Evolutionary conservation across 228 moss, liverwort and hornwort genomes (phyloP).

Genomic region (Sphagnum fallax): DNA sequence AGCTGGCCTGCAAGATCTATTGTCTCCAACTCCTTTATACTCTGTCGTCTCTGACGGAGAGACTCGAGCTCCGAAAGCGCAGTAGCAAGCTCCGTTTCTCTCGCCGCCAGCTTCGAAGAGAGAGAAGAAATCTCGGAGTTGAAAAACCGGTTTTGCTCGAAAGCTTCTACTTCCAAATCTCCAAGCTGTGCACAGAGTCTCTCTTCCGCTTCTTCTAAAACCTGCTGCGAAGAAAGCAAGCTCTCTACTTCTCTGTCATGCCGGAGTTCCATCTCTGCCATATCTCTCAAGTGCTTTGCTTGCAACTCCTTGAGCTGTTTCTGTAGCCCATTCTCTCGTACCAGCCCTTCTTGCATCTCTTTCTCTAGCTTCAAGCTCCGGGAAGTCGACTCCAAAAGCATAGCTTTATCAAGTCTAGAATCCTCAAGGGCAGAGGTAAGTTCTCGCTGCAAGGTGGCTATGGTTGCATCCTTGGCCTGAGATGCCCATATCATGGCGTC

Average conservation of each 20-base stretch:
- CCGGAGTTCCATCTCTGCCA: conserved; percentile 14
- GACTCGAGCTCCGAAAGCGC: conserved; percentile 16
- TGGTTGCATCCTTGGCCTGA: conserved; percentile 36
- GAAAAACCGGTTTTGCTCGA: conserved; percentile 29
- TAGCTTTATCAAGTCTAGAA: conserved; percentile 37
- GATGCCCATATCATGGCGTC: conserved; percentile 48
- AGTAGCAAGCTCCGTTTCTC: conserved; percentile 16
- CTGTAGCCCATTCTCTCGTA: conserved; percentile 19
- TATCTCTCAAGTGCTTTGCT: conserved; percentile 13
- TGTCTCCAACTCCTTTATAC: conserved; percentile 29
- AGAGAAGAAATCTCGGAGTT: conserved; percentile 21
- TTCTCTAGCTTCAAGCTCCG: conserved; percentile 42
- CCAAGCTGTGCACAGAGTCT: conserved; percentile 55
- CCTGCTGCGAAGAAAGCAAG: conserved; percentile 5
- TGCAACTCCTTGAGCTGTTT: conserved; percentile 30
- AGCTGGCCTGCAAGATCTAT: conserved; percentile 29
- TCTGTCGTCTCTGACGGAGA: conserved; percentile 11
- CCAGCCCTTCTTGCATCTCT: conserved; percentile 23
- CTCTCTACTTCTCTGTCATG: conserved; percentile 25
- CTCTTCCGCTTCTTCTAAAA: conserved; percentile 63
- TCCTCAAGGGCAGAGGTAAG: conserved; percentile 32
- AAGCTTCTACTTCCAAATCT: conserved; percentile 54
- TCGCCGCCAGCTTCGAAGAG: conserved; percentile 12
- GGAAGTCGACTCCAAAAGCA: conserved; percentile 21
- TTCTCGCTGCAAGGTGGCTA: conserved; percentile 37